Base-by-base conservation (phyloP, 1,139 yeast genomes). In the Protomyces inundatus region DNA sequence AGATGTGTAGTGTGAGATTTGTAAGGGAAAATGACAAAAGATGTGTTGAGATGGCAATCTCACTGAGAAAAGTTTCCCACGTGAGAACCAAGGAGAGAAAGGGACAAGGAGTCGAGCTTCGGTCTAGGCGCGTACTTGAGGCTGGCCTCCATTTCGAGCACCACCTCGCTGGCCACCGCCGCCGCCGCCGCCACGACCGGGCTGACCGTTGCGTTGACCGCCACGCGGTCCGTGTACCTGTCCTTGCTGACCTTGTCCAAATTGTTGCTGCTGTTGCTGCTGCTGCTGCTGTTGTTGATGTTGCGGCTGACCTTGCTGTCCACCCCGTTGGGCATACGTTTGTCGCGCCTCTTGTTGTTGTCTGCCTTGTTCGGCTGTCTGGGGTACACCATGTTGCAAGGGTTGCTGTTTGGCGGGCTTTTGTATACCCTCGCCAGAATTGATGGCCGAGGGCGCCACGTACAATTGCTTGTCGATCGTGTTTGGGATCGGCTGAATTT, bases 401-500 rank as follows among this genome's bases (percentile, higher is more conserved):
- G 54, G 61, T 35, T 58, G 62, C 34, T 52, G 62, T 16, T 54
- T 56, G 30, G 58, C 32, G 30, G 66, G 66, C 37, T 61, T 57
- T 40, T 64, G 66, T 6, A 55, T 55, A 33, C 54, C 54, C 12
- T 55, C 60, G 7, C 55, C 58, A 2, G 62, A 54, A 33, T 60
- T 46, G 61, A 64, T 56, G 50, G 66, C 66, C n/a, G 55, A 55
- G 6, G 67, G 67, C 12, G 67, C 64, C 10, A 91, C 98, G 73
- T 93, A 93, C 70, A 93, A 81, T 14, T 87, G 81, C 75, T 85
- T 86, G 77, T 93, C 98, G 72, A 93, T 93, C 61, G 83, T 83
- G 16, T 90, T 86, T 54, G 98, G 98, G 71, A 93, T 93, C 67
- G 98, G 97, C 73, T 89, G 90, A 76, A 93, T 93, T 75, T 95